Percentiles rank a stretch among this genome's conserved stretches.
These are phyloP conservation scores for Penicillium simplicissimum DNA, from an alignment of 495 filamentous ascomycete species.

Conservation along the genomic window DNA sequence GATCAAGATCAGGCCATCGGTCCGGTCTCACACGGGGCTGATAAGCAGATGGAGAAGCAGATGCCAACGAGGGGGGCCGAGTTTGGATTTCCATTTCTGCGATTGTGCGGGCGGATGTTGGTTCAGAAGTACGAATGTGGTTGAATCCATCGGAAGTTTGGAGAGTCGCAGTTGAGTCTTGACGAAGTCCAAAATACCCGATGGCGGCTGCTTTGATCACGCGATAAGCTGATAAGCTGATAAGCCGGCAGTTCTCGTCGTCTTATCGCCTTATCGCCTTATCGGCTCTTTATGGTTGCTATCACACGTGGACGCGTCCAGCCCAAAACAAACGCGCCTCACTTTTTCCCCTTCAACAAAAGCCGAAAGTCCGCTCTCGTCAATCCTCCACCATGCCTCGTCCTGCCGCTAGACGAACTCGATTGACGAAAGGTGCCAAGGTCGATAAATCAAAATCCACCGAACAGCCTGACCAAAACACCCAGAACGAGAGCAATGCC, in stretches of 20 bases:
- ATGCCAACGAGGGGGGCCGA: neutral
- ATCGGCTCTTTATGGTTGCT: neutral
- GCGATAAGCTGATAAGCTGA: neutral
- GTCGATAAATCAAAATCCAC: conserved; percentile 4
- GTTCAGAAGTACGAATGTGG: too few relatives aligned
- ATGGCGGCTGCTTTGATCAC: neutral
- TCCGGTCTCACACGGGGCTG: neutral
- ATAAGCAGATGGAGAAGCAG: neutral
- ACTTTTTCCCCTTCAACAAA: neutral
- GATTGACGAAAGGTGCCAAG: conserved; percentile 26
- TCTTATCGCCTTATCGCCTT: too few relatives aligned
- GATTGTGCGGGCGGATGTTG: neutral
- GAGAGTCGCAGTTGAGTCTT: neutral
- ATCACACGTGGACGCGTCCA: conserved; percentile 26
- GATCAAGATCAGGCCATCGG: conserved; percentile 8
- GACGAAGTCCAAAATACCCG: neutral
- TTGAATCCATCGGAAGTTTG: neutral
- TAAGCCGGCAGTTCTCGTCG: neutral
- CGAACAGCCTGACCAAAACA: conserved; percentile 11
- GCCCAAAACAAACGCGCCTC: conserved; percentile 23
- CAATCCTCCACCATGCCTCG: conserved; percentile 39
- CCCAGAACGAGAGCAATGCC: conserved; percentile 11
- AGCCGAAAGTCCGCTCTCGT: neutral
- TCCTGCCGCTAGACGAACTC: conserved; percentile 43
- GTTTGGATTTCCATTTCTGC: neutral